Percentiles rank a stretch among this genome's conserved stretches.
These are phyloP conservation scores for Wickerhamomyces chaumierensis DNA, from an alignment of 805 yeast genomes.

Conservation along the genomic window DNA sequence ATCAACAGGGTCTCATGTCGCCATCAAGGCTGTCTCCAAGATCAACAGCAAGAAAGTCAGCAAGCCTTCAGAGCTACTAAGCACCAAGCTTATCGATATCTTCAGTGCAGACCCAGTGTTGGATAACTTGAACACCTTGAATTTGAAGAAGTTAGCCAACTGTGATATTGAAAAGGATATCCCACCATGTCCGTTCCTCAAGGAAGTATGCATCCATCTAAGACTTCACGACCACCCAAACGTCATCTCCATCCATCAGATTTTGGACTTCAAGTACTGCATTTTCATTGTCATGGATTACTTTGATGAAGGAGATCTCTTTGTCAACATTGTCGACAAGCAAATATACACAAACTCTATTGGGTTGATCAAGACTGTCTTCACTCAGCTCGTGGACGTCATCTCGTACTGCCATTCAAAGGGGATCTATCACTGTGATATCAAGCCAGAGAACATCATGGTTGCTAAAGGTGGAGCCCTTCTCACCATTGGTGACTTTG, in stretches of 20 bases:
- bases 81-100: constrained; percentile 8
- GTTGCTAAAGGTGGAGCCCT: constrained; percentile 45
- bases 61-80: constrained; percentile 8
- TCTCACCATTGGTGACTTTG: constrained; percentile 75
- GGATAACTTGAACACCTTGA: constrained; percentile 8
- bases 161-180: constrained; percentile 8
- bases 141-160: constrained; percentile 12
- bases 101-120: constrained; percentile 1
- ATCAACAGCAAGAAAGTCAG: constrained; percentile 22
- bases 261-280: constrained; percentile 48
- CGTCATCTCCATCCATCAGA: constrained; percentile 64
- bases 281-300: constrained; percentile 76
- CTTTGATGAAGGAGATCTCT: constrained; percentile 76
- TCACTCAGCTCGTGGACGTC: constrained; percentile 73
- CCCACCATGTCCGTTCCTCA: constrained; percentile 25
- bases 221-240: constrained; percentile 72
- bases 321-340: constrained; percentile 71
- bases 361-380: constrained; percentile 39
- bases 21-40: constrained; percentile 63
- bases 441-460: constrained; percentile 90
- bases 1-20: constrained; percentile 38
- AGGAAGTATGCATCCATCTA: constrained; percentile 66
- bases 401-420: constrained; percentile 71
- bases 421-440: constrained; percentile 86
- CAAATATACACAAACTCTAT: constrained; percentile 41